Percentiles rank a stretch among this genome's conserved stretches.
Evolutionary conservation across 2,329 filamentous ascomycete genomes (phyloP).

Genomic region (Pezicula neosporulosa): DNA sequence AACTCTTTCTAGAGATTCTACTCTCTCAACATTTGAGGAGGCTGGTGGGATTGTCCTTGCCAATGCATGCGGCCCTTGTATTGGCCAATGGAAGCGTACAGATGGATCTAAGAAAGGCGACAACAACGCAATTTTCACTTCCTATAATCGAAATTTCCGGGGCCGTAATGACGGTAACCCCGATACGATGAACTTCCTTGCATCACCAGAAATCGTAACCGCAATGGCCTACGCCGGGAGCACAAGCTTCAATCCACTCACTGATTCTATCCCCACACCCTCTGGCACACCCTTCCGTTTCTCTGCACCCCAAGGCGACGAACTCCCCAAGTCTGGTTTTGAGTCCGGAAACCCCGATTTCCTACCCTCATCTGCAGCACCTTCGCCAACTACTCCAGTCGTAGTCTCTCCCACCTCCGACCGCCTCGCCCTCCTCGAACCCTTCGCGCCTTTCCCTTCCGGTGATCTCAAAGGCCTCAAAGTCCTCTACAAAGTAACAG

Average conservation of each 20-base stretch:
- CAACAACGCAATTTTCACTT: conserved; percentile 90
- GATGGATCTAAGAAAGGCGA: conserved; percentile 83
- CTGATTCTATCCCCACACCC: conserved; percentile 76
- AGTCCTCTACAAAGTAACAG: conserved; percentile 93
- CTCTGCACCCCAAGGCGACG: conserved; percentile 68
- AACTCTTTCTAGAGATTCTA: conserved; percentile 85
- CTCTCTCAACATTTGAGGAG: conserved; percentile 77
- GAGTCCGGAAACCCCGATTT: conserved; percentile 74
- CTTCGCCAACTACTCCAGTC: conserved; percentile 68
- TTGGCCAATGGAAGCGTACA: conserved; percentile 92
- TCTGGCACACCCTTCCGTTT: conserved; percentile 84
- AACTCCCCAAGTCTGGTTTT: conserved; percentile 63
- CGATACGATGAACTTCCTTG: conserved; percentile 97
- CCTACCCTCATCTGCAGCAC: conserved; percentile 66
- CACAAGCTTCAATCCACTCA: conserved; percentile 95
- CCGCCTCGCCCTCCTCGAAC: conserved; percentile 85
- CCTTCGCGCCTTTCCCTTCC: conserved; percentile 79
- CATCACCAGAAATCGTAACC: conserved; percentile 93
- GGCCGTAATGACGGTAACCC: conserved; percentile 96
- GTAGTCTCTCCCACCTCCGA: conserved; percentile 83
- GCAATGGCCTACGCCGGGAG: conserved; percentile 90
- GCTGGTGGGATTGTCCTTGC: conserved; percentile 88
- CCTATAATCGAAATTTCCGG: conserved; percentile 98
- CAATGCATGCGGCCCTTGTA: conserved; percentile 92
- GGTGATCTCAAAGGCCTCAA: conserved; percentile 72